Evolutionary conservation across 164 flowering plant species (phyloP), one percentile per base, ranked within the genome.

Genomic region (Tetrastigma voinierianum): DNA sequence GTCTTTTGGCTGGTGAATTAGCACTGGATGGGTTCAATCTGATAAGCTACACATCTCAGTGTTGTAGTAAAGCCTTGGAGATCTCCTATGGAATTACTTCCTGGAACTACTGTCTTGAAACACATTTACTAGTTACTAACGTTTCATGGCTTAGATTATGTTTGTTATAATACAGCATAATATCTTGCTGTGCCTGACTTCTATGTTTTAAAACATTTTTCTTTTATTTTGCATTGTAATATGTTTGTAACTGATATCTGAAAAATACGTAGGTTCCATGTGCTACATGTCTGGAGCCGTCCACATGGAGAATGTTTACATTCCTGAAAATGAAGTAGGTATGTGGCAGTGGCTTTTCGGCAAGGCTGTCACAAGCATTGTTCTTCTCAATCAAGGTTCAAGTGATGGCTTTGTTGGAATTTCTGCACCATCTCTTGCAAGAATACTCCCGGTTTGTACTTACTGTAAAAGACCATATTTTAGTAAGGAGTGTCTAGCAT

Each of bases 291-390:
- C 99, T 65, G 97, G 95, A 18, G 86, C 96, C 45, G 65, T 92
- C 59, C 93, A 87, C 76, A 86, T 88, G 95, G 98, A 95, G 46
- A 92, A 93, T 75, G 73, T 84, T 47, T 88, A 78, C 70, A 75
- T 77, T 60, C 90, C 96, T 73, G 99, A 95, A 77, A 87, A 89
- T 76, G 99, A 92, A 80, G 96, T 83, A 46, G 91, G 96, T 11
- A 67, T 90, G 68, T 92, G 92, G 97, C 96, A 92, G 64, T 95
- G 98, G 98, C 77, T 95, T 59, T 85, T 95, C 70, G 99, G 99
- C 51, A 92, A 90, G 85, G 86, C 59, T 72, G 64, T 81, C 54
- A 86, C 85, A 59, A 89, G 93, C 74, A 72, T 88, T 68, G 80
- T 84, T 72, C 74, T 95, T 60, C 79, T 78, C 51, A 95, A 95